Evolutionary conservation across 116 monocot genomes (phyloP).

Genomic region (Posidonia oceanica): DNA sequence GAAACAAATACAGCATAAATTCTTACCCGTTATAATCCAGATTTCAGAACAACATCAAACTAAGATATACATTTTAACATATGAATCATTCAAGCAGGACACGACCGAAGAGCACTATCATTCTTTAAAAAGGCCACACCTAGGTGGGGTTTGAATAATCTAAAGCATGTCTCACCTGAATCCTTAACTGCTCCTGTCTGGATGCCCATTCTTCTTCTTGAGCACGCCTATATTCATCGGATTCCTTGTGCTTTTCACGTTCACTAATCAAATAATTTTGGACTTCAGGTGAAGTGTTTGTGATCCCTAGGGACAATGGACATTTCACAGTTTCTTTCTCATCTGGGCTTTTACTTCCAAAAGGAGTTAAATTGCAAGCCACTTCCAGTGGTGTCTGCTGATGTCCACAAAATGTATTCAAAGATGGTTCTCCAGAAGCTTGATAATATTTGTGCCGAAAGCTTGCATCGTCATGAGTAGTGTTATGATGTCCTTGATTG

Average conservation of each 20-base stretch:
- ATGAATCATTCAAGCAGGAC: too few relatives aligned
- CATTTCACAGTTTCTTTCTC: not conserved
- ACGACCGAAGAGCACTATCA: too few relatives aligned
- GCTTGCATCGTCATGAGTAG: not conserved
- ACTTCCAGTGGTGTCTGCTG: not conserved
- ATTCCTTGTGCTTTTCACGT: conserved; percentile 77
- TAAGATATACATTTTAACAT: too few relatives aligned
- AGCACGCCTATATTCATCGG: conserved; percentile 68
- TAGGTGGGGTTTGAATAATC: not conserved
- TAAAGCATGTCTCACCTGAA: conserved; percentile 55
- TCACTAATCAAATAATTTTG: conserved; percentile 38
- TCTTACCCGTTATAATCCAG: too few relatives aligned
- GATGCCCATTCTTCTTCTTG: conserved; percentile 83
- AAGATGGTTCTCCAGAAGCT: not conserved
- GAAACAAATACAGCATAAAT: too few relatives aligned
- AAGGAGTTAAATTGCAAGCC: not conserved
- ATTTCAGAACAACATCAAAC: too few relatives aligned
- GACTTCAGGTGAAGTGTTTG: conserved; percentile 3
- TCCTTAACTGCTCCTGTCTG: conserved; percentile 54
- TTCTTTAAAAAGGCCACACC: not conserved
- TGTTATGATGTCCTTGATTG: too few relatives aligned
- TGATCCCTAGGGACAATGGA: not conserved
- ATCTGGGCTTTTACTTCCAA: not conserved
- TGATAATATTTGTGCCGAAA: not conserved
- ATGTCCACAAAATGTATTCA: not conserved